Base-by-base conservation (phyloP, 768 basidiomycete genomes). In the Tulasnella sp. region DNA sequence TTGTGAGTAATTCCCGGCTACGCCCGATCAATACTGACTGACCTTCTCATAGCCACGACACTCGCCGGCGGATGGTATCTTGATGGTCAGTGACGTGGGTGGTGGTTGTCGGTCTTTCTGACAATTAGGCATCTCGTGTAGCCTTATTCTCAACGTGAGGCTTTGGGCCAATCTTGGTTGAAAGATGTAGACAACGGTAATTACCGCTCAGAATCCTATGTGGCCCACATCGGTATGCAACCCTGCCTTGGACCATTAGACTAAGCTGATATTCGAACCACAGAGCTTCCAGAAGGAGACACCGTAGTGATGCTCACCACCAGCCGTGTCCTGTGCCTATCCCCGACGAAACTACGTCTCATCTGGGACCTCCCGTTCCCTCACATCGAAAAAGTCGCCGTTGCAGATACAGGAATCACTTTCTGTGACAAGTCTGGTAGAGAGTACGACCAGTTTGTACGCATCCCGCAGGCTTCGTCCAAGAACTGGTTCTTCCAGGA, bases 121-220 rank as follows among this genome's bases (percentile, higher is more conserved):
- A 4, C 19, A 14, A 46, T 12, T 31, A 11, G 27, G 37, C 59
- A 37, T 31, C 15, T 23, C 52, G 53, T 53, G 1, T 63, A 94
- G 89, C 81, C 94, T 0, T 98, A 87, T 70, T 86, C 87, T 48
- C 77, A 79, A 34, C 83, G 92, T 5, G 93, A 96, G 67, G 89
- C 93, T 0, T 71, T 87, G 6, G 96, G 96, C 5, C 96, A 98
- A 69, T 89, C 84, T 63, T 98, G 96, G 94, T 83, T 98, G 77
- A 88, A 82, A 70, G 94, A 97, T 66, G 69, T 98, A 14, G 89
- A 92, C 62, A 82, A 88, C 58, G 96, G 94, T 8, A 75, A 80
- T 14, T 98, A 84, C 69, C 80, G 89, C 59, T 73, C 77, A 59
- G 92, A 97, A 65, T 72, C 72, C 27, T 97, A 97, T 66, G 83